Evolutionary conservation across 2,329 filamentous ascomycete genomes (phyloP).

Genomic region (Gnomoniopsis smithogilvyi): DNA sequence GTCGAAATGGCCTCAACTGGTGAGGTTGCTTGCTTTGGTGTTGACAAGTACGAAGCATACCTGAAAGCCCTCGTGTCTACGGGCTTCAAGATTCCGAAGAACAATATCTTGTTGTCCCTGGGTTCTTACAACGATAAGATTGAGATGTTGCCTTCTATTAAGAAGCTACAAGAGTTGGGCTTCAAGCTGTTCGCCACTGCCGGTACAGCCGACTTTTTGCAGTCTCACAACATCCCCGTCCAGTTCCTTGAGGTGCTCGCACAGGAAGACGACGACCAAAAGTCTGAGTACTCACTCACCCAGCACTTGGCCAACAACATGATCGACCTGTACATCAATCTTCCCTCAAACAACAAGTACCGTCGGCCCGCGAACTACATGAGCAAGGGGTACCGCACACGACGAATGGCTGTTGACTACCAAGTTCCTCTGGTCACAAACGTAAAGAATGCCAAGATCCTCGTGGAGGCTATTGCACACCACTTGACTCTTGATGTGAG

Average conservation of each 20-base stretch:
- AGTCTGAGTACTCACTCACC: slow-evolving; percentile 93
- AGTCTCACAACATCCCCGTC: slow-evolving; percentile 86
- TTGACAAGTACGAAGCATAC: slow-evolving; percentile 96
- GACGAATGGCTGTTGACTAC: slow-evolving; percentile 96
- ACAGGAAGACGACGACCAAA: slow-evolving; percentile 76
- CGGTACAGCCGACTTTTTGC: slow-evolving; percentile 93
- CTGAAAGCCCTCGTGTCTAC: slow-evolving; percentile 94
- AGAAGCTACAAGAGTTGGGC: slow-evolving; percentile 84
- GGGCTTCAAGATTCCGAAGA: slow-evolving; percentile 93
- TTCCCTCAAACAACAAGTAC: slow-evolving; percentile 98
- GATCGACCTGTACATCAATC: slow-evolving; percentile 98
- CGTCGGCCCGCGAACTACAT: slow-evolving; percentile 96
- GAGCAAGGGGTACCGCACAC: slow-evolving; percentile 94
- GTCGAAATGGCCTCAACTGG: slow-evolving; percentile 99
- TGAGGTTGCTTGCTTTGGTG: slow-evolving; percentile 94
- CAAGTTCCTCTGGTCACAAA: slow-evolving; percentile 97
- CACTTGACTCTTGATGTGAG: slow-evolving; percentile 82
- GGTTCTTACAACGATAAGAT: slow-evolving; percentile 97
- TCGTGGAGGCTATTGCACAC: slow-evolving; percentile 89
- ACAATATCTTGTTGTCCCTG: slow-evolving; percentile 92
- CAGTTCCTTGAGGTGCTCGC: slow-evolving; percentile 90
- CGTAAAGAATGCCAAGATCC: slow-evolving; percentile 97
- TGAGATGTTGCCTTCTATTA: slow-evolving; percentile 90
- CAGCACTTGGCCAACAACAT: slow-evolving; percentile 97
- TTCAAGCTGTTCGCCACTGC: slow-evolving; percentile 96